These are phyloP conservation scores for Russula brevipes DNA, from an alignment of 768 basidiomycete species.

Conservation along the genomic window DNA sequence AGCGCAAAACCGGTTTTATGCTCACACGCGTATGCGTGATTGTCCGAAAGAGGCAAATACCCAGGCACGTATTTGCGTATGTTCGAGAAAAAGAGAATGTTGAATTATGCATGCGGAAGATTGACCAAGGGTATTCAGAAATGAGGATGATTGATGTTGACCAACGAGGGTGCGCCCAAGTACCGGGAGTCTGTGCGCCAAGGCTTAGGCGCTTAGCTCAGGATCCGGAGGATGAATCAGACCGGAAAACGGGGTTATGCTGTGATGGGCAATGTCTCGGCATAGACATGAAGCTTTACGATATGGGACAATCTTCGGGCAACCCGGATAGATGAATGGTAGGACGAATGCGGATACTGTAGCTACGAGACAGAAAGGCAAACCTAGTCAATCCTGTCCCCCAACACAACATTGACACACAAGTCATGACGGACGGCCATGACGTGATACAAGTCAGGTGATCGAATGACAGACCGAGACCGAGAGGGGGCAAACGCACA, in stretches of 20 bases:
- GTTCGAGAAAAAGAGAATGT: not conserved
- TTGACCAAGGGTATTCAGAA: not conserved
- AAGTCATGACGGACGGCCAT: not conserved
- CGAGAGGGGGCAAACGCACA: too few species aligned
- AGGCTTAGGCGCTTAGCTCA: not conserved
- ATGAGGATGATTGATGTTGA: not conserved
- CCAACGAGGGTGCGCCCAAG: not conserved
- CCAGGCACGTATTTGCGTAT: not conserved
- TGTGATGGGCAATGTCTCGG: not conserved
- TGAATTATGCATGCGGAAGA: not conserved
- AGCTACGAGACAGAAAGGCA: not conserved
- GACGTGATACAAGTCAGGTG: not conserved
- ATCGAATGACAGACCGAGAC: not conserved
- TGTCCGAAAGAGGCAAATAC: slow-evolving; percentile 1
- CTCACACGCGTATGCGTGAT: not conserved
- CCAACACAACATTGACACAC: too few species aligned
- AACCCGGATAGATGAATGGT: not conserved
- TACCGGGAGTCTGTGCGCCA: not conserved
- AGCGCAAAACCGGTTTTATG: too few species aligned
- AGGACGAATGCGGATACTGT: not conserved
- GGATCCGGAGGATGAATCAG: slow-evolving; percentile 3
- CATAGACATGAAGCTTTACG: not conserved
- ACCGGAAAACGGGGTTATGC: not conserved
- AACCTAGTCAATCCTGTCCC: too few species aligned
- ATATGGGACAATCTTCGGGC: not conserved